phyloP scores from a whole-genome alignment of 768 basidiomycete genomes.

The Sutorius australiensis region DNA sequence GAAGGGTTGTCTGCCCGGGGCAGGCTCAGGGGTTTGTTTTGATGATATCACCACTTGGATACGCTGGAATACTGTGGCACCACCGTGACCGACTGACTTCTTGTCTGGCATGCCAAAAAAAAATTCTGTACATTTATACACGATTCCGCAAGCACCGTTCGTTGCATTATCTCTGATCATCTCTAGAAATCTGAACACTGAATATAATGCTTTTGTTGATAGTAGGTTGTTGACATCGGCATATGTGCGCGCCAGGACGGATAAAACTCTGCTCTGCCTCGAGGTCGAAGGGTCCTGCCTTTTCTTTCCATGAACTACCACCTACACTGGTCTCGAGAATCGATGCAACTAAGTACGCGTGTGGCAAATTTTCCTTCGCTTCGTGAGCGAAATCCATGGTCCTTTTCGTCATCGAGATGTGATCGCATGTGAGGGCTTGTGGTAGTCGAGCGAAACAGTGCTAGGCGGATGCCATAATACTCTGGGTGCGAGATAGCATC shows the following conservation, averaged over 20 bases:
- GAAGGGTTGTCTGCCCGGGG: slow-evolving; percentile 29
- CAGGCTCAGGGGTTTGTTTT: slow-evolving; percentile 27
- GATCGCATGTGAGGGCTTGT: not conserved
- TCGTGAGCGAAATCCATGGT: not conserved
- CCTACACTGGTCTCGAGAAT: not conserved
- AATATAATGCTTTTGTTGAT: not conserved
- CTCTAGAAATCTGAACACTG: too few relatives aligned
- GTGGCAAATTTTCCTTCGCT: not conserved
- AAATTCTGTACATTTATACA: not conserved
- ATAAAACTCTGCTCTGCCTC: not conserved
- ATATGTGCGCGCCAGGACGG: not conserved
- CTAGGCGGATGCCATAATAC: not conserved
- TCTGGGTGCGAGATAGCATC: not conserved
- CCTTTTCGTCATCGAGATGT: not conserved
- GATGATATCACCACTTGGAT: slow-evolving; percentile 1
- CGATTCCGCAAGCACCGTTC: too few relatives aligned
- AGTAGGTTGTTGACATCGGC: not conserved
- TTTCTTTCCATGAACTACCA: not conserved
- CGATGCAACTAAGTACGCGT: not conserved
- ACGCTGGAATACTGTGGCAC: too few relatives aligned
- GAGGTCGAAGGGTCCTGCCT: not conserved
- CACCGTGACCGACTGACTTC: too few relatives aligned
- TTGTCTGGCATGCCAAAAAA: not conserved
- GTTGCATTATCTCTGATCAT: not conserved
- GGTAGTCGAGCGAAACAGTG: not conserved